Base-by-base conservation (phyloP, 768 basidiomycete species). In the Crassisporium funariophilum region DNA sequence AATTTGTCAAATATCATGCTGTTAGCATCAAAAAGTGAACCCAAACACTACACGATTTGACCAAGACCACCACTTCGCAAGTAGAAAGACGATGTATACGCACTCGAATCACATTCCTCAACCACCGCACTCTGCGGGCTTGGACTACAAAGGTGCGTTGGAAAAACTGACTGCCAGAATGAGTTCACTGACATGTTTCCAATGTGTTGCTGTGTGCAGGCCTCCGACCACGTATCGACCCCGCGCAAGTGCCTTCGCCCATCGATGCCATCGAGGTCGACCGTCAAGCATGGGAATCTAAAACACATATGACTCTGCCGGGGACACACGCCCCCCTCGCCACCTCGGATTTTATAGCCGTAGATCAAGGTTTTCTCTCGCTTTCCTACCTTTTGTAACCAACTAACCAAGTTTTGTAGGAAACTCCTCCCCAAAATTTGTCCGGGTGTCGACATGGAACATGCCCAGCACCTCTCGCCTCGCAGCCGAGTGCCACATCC, bases 371-470 rank as follows among this genome's bases (percentile, higher is more conserved):
- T 74, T 47, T 40, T 15, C 23, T 35, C n/a, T 46, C 17, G 4
- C 19, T 19, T 31, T 39, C 22, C 9, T 29, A 22, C 16, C 17
- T n/a, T 15, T 11, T 13, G 0, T 12, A 29, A 19, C 33, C 13
- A 35, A 45, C 16, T 53, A 25, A 40, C 47, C 42, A 21, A 52
- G 24, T 41, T 23, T 5, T 31, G 34, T 54, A 81, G 79, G 95
- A 47, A 98, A 95, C 68, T 89, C 93, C 3, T 90, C 88, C 11
- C 97, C 97, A 6, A 88, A 89, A 59, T 92, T 88, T 64, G 77
- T 95, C 36, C 85, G 97, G 25, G 74, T 91, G 46, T 87, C 97
- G 12, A 91, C 94, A 5, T 94, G 93, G 82, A 86, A 85, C 60
- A 69, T 98, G 19, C 97, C 97, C 2, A 78, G 78, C 49, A 84